Conservation (phyloP, 176 grass and related monocot genomes). For the Alloteropsis semialata region DNA sequence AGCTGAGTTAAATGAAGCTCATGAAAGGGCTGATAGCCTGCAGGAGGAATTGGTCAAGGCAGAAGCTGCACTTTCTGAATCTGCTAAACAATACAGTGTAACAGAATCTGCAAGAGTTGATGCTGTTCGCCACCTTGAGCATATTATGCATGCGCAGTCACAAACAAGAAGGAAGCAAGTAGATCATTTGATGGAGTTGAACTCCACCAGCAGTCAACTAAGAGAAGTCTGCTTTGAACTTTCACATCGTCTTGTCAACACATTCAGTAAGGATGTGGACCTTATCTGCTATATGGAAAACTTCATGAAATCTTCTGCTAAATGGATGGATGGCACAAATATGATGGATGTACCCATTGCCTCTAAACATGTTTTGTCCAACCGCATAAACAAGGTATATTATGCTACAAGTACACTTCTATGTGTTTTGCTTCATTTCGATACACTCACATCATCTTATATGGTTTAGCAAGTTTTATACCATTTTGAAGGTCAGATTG, state of each 20-base stretch:
- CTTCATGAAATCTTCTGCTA: conserved; percentile 68
- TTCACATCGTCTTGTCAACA: conserved; percentile 54
- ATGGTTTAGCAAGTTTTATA: background rate
- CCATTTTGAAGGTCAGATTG: conserved; percentile 9
- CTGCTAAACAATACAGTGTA: conserved; percentile 43
- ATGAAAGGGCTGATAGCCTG: conserved; percentile 89
- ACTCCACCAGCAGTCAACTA: conserved; percentile 54
- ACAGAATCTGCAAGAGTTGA: conserved; percentile 63
- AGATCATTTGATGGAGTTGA: conserved; percentile 68
- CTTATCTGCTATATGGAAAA: conserved; percentile 61
- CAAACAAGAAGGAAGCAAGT: conserved; percentile 60
- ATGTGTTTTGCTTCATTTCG: background rate
- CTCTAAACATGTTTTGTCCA: conserved; percentile 45
- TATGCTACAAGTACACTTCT: background rate
- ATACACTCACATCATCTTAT: background rate
- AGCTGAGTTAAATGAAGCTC: conserved; percentile 88
- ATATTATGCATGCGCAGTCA: conserved; percentile 40
- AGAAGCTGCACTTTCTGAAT: conserved; percentile 54
- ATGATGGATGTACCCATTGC: conserved; percentile 50
- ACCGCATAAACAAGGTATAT: conserved; percentile 51
- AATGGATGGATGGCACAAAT: conserved; percentile 50
- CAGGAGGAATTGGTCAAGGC: conserved; percentile 78
- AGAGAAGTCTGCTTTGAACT: conserved; percentile 69
- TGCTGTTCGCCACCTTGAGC: conserved; percentile 53
- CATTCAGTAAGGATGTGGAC: conserved; percentile 60